Conservation (phyloP, 208 protist species). For the Leishmania braziliensis region DNA sequence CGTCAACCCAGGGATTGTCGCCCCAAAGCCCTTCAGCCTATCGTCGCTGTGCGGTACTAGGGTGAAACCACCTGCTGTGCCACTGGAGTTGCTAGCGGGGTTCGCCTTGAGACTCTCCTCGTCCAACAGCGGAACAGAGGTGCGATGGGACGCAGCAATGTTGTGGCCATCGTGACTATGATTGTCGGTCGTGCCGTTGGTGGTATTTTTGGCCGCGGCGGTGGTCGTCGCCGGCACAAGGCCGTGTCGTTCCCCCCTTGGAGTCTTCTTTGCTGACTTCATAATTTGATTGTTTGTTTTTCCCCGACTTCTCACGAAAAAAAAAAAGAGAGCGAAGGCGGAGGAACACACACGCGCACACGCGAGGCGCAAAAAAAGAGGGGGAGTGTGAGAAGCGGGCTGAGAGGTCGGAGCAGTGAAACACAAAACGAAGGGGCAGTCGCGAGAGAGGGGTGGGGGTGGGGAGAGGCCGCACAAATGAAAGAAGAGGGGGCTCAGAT, state of each 20-base stretch:
- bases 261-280: neutral
- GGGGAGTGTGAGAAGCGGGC: too few relatives aligned
- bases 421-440: constrained; percentile 3
- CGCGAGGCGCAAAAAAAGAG: neutral
- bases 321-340: neutral
- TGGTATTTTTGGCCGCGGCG: neutral
- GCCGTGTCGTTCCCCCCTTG: constrained; percentile 26
- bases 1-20: neutral
- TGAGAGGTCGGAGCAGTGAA: constrained; percentile 1
- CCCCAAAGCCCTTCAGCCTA: constrained; percentile 8
- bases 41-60: constrained; percentile 33
- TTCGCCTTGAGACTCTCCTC: constrained; percentile 48
- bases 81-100: neutral
- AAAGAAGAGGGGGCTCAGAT: neutral
- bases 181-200: neutral
- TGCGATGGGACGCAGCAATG: constrained; percentile 1
- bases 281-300: neutral
- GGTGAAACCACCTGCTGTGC: constrained; percentile 16
- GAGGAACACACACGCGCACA: constrained; percentile 1
- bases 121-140: constrained; percentile 36
- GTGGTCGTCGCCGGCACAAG: constrained; percentile 7
- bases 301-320: neutral
- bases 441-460: neutral
- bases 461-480: neutral
- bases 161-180: constrained; percentile 5